Conservation (phyloP, 257 asterid genomes). For the Solanum chaucha region DNA sequence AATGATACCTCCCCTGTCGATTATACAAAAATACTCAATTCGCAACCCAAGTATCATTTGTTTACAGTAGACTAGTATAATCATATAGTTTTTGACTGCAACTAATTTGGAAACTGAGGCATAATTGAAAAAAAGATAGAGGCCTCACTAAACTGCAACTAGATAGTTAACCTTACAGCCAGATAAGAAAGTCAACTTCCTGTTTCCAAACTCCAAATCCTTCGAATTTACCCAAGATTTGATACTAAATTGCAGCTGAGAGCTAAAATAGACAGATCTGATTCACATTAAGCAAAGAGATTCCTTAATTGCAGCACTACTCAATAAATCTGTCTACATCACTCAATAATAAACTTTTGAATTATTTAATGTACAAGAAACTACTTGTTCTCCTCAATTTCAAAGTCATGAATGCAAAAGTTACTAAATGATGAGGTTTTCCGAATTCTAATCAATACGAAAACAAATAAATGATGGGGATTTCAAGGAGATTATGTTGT, state of each 20-base stretch:
- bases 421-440: not conserved
- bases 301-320: not conserved
- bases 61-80: not conserved
- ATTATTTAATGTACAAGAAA: not conserved
- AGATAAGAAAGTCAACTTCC: not conserved
- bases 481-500: not conserved
- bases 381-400: not conserved
- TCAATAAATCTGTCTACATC: not conserved
- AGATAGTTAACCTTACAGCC: not conserved
- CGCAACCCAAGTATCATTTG: not conserved
- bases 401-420: not conserved
- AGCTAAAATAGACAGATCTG: not conserved
- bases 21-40: not conserved
- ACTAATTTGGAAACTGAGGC: not conserved
- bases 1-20: constrained; percentile 43
- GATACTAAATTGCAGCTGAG: not conserved
- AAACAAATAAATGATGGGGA: not conserved
- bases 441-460: not conserved
- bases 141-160: not conserved
- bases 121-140: not conserved
- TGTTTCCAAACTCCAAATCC: not conserved
- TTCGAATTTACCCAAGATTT: not conserved
- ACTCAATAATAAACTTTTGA: not conserved
- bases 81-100: not conserved
- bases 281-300: not conserved